phyloP scores from a whole-genome alignment of 371 early-diverging fungal genomes.

The Syncephalastrum sp. region DNA sequence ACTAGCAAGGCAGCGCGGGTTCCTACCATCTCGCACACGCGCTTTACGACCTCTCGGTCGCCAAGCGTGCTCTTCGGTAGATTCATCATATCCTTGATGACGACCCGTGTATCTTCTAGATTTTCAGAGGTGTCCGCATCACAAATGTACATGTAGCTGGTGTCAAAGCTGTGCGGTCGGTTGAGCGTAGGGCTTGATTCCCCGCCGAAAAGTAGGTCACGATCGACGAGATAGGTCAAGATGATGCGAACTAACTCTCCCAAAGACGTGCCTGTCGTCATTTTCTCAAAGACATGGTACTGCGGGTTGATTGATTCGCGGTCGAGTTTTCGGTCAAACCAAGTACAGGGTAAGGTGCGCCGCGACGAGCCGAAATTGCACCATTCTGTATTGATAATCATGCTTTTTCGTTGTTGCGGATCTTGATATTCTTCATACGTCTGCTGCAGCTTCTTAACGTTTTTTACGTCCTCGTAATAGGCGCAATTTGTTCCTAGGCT shows the following conservation, averaged over 20 bases:
- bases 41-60: conserved; percentile 68
- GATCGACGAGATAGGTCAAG: conserved; percentile 74
- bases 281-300: conserved; percentile 88
- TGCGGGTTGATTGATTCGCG: conserved; percentile 73
- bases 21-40: conserved; percentile 69
- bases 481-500: conserved; percentile 97
- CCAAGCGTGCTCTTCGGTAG: conserved; percentile 48
- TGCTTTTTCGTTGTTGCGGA: conserved; percentile 20
- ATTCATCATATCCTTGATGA: conserved; percentile 61
- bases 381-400: conserved; percentile 93
- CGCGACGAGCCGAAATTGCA: conserved; percentile 79
- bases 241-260: conserved; percentile 86
- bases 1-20: conserved; percentile 67
- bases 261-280: conserved; percentile 95
- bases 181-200: conserved; percentile 60
- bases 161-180: conserved; percentile 70
- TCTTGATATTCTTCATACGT: conserved; percentile 40
- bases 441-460: conserved; percentile 67
- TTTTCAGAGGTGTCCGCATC: conserved; percentile 48
- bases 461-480: conserved; percentile 76
- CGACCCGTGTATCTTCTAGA: conserved; percentile 58
- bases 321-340: conserved; percentile 84
- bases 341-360: conserved; percentile 73
- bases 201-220: conserved; percentile 76
- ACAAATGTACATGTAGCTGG: conserved; percentile 72